These are phyloP conservation scores for Agapanthus africanus DNA, from an alignment of 106 monocot species.

Conservation along the genomic window DNA sequence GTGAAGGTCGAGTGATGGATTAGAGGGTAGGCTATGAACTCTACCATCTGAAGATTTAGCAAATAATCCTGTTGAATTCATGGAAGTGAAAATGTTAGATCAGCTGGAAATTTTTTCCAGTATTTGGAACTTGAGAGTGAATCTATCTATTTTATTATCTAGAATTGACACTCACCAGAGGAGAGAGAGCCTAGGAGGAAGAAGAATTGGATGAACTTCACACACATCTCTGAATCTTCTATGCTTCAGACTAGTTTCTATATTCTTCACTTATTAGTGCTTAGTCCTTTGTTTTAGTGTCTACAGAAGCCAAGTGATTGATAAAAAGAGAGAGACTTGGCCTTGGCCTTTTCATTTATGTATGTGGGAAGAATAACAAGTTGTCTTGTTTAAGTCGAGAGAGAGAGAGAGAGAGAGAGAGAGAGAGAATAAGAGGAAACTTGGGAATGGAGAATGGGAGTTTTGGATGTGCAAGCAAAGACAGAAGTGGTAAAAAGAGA, in stretches of 20 bases:
- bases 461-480: slow-evolving; percentile 49
- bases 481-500: slow-evolving; percentile 11
- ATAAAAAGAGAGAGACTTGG: slow-evolving; percentile 22
- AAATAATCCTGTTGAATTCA: slow-evolving; percentile 6
- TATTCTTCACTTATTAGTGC: not conserved
- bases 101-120: not conserved
- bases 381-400: not conserved
- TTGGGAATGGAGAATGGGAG: slow-evolving; percentile 40
- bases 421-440: slow-evolving; percentile 3
- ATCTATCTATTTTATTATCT: not conserved
- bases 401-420: too few species aligned
- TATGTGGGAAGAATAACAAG: not conserved
- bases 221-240: slow-evolving; percentile 15
- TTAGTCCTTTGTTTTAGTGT: not conserved
- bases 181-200: slow-evolving; percentile 34
- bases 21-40: not conserved
- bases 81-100: not conserved
- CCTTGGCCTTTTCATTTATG: slow-evolving; percentile 5
- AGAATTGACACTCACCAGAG: slow-evolving; percentile 34
- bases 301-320: slow-evolving; percentile 3
- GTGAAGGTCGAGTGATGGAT: not conserved
- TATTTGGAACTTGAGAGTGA: not conserved
- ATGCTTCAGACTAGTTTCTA: not conserved
- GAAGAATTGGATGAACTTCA: slow-evolving; percentile 15
- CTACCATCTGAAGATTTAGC: slow-evolving; percentile 5